Evolutionary conservation across 2,329 filamentous ascomycete genomes (phyloP).

Genomic region (Monilinia laxa): DNA sequence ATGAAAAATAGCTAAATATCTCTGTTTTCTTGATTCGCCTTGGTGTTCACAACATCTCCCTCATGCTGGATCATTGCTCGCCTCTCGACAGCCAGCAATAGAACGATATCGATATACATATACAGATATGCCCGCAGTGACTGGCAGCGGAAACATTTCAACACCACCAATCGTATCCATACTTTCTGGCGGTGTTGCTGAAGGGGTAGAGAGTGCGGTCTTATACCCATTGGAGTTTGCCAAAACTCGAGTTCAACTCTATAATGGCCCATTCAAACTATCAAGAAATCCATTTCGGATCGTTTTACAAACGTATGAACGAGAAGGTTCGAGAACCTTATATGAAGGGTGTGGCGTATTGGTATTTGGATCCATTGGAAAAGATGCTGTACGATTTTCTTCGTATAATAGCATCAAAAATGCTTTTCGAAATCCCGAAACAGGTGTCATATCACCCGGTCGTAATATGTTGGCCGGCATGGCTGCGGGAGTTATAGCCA

Average conservation of each 20-base stretch:
- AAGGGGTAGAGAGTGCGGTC: slow-evolving; percentile 26
- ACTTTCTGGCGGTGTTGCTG: slow-evolving; percentile 35
- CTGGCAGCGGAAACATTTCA: slow-evolving; percentile 3
- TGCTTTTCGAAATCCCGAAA: slow-evolving; percentile 57
- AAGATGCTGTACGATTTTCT: slow-evolving; percentile 65
- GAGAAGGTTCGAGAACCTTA: slow-evolving; percentile 58
- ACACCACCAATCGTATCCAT: slow-evolving; percentile 31
- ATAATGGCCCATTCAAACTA: slow-evolving; percentile 41
- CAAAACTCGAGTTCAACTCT: slow-evolving; percentile 63
- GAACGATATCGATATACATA: too few species aligned
- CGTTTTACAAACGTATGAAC: slow-evolving; percentile 52
- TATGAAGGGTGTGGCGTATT: slow-evolving; percentile 35
- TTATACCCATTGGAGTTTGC: slow-evolving; percentile 65
- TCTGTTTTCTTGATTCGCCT: background rate
- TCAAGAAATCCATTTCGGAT: slow-evolving; percentile 58
- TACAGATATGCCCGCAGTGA: background rate
- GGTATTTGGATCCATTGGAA: slow-evolving; percentile 47
- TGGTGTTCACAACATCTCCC: background rate
- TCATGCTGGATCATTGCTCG: background rate
- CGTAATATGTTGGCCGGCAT: slow-evolving; percentile 64
- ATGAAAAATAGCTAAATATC: too few species aligned
- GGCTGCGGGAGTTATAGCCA: slow-evolving; percentile 60
- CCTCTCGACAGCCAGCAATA: background rate
- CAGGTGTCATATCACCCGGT: slow-evolving; percentile 54
- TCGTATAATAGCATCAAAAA: slow-evolving; percentile 66